Evolutionary conservation across 2,329 filamentous ascomycete genomes (phyloP), one percentile per base, ranked within the genome.

Genomic region (Aureobasidium sp.): DNA sequence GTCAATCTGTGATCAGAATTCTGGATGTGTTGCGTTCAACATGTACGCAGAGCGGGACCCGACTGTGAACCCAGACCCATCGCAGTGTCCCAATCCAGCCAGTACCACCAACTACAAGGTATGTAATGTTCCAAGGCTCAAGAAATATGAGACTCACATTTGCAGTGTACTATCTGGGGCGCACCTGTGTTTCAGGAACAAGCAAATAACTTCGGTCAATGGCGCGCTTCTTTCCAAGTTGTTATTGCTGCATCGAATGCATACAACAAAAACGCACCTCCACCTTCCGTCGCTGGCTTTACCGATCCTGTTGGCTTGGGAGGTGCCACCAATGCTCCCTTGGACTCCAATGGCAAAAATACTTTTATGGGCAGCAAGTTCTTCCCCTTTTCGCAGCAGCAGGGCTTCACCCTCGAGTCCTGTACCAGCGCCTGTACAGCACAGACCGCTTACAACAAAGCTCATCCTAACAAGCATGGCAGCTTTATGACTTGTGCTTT

Each of bases 241-340:
- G 64, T 71, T 54, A 70, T 73, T 49, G 67, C 67, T 37, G 70
- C 63, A 5, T 70, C 67, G 41, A 73, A 73, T 62, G 70, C 27
- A 10, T 61, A 61, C 37, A 68, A 67, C 66, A 64, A 68, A 44
- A 57, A 60, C 61, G 66, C 69, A 65, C 66, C 2, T 29, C 21
- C 42, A 4, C 16, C 37, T 39, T 42, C 45, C 6, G 50, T 62
- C 6, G 13, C 59, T 47, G 65, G 65, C 32, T 68, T 61, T 59
- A 64, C 34, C 36, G 57, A 29, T 44, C 64, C 66, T 30, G 36
- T 54, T 25, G 63, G 49, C 14, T 61, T 67, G 7, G 61, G 57
- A 11, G 66, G 62, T 10, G 66, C 69, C 16, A 70, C 72, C 25
- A 64, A 65, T 36, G 69, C 68, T 8, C 68, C 67, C 3, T 64